phyloP scores from a whole-genome alignment of 139 green algal genomes.

The Limnomonas spitsbergensis region DNA sequence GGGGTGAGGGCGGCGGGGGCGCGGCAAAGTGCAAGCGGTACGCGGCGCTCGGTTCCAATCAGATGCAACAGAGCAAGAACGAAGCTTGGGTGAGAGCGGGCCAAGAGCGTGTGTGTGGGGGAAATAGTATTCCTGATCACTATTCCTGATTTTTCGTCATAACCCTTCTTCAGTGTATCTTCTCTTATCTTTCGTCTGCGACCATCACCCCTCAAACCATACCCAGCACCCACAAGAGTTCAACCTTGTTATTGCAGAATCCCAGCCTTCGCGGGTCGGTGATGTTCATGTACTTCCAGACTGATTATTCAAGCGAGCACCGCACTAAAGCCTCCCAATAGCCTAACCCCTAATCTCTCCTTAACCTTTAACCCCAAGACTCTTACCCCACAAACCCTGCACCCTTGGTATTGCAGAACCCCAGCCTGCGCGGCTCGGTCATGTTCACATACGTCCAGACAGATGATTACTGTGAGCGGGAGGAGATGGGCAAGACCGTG shows the following conservation, averaged over 20 bases:
- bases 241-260: no score
- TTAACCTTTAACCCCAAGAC: no score
- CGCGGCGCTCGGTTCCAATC: not conserved
- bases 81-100: not conserved
- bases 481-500: slow-evolving; percentile 41
- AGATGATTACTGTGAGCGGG: slow-evolving; percentile 49
- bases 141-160: no score
- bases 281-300: slow-evolving; percentile 55
- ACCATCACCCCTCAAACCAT: no score
- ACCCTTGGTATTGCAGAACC: no score
- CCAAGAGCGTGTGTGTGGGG: not conserved
- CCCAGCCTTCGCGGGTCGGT: slow-evolving; percentile 26
- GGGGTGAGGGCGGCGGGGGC: not conserved
- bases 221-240: no score
- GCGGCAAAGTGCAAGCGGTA: not conserved
- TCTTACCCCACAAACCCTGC: no score
- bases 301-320: slow-evolving; percentile 49
- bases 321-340: no score
- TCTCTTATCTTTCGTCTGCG: no score
- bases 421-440: slow-evolving; percentile 25
- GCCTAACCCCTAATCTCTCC: no score
- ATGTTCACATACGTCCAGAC: slow-evolving; percentile 57
- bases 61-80: not conserved
- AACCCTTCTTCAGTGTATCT: no score
- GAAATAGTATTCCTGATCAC: no score